These are phyloP conservation scores for Aspergillus pseudoglaucus DNA, from an alignment of 2,329 filamentous ascomycete species.

Conservation along the genomic window DNA sequence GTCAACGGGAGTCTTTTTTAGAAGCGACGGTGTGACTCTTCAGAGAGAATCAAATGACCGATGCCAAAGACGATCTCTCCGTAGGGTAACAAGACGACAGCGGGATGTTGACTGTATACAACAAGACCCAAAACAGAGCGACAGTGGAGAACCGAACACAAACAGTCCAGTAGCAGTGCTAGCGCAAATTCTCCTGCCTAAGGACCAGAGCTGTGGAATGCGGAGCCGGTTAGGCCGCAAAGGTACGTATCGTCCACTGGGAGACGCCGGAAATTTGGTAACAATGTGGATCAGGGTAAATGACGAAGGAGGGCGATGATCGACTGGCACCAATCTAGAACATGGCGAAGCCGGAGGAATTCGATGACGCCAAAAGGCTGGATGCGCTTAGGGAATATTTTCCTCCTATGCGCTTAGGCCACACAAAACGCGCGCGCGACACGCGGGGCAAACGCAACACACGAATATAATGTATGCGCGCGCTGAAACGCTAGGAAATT, in stretches of 20 bases:
- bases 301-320: neutral
- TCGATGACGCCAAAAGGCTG: neutral
- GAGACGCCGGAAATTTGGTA: neutral
- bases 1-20: neutral
- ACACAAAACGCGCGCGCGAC: slow-evolving; percentile 1
- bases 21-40: neutral
- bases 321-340: neutral
- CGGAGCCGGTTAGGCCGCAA: slow-evolving; percentile 4
- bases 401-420: slow-evolving; percentile 1
- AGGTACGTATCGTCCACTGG: neutral
- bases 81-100: too few species aligned
- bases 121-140: neutral
- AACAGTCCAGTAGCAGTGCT: slow-evolving; percentile 10
- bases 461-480: neutral
- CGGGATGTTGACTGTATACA: too few species aligned
- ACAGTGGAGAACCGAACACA: slow-evolving; percentile 21
- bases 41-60: too few species aligned
- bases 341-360: slow-evolving; percentile 1
- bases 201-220: slow-evolving; percentile 20
- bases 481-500: neutral
- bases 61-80: too few species aligned
- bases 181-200: slow-evolving; percentile 56
- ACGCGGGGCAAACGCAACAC: neutral
- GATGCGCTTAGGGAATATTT: neutral
- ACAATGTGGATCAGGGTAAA: neutral